Evolutionary conservation across 805 yeast species (phyloP).

Genomic region (Wickerhamomyces bisporus): DNA sequence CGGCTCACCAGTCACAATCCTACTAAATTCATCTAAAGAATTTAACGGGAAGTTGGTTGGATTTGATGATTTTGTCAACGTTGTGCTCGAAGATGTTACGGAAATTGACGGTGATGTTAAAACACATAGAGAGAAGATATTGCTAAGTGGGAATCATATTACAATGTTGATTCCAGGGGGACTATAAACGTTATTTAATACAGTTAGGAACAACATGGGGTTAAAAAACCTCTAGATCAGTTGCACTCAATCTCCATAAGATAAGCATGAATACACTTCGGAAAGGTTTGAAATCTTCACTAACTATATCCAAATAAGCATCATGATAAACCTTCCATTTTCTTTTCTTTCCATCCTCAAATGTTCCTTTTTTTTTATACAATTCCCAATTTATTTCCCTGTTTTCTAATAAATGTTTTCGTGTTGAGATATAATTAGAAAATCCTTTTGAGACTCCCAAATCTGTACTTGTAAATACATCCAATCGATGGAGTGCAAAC

Average conservation of each 20-base stretch:
- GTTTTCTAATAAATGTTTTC: constrained; percentile 44
- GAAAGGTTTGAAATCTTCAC: constrained; percentile 60
- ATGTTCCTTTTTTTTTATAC: constrained; percentile 31
- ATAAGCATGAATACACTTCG: constrained; percentile 62
- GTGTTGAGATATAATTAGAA: constrained; percentile 50
- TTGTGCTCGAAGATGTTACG: constrained; percentile 77
- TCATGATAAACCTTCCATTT: constrained; percentile 69
- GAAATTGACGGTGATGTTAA: constrained; percentile 48
- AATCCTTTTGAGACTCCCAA: constrained; percentile 83
- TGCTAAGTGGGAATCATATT: constrained; percentile 66
- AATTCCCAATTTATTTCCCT: constrained; percentile 36
- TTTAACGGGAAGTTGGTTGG: constrained; percentile 88
- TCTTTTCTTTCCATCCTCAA: constrained; percentile 36
- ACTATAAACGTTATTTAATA: not conserved
- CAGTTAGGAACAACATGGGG: too few relatives aligned
- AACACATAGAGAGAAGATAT: constrained; percentile 50
- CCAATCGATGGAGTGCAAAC: constrained; percentile 60
- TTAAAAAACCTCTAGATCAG: constrained; percentile 37
- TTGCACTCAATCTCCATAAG: constrained; percentile 66
- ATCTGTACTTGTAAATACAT: constrained; percentile 75
- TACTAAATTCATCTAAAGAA: constrained; percentile 59
- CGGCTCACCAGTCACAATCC: constrained; percentile 72
- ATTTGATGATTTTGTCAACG: constrained; percentile 92
- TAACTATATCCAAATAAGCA: constrained; percentile 48
- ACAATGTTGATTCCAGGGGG: constrained; percentile 64